Base-by-base conservation (phyloP, 345 rosid species). In the Geranium brycei region DNA sequence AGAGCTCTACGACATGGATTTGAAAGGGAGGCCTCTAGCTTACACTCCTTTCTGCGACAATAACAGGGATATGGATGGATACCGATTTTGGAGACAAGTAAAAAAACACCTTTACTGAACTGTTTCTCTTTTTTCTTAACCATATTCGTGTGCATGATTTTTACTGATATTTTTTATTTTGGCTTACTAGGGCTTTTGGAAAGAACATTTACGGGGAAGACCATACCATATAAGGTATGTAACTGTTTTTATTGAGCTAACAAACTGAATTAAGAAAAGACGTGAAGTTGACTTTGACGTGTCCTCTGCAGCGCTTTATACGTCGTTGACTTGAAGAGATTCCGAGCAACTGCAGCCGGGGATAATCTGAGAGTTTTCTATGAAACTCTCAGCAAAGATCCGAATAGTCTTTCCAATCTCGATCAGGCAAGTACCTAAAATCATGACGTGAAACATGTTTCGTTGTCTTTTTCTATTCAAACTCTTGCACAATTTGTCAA, bases 371-470 rank as follows among this genome's bases (percentile, higher is more conserved):
- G 99, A 66, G 96, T 93, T 41, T 79, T 93, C 68, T 93, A 93
- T 79, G 99, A 91, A 82, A 91, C 92, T 65, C 97, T 93, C 62
- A 93, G 99, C 86, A 91, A 91, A 77, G 99, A 95, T 80, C 99
- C 99, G 53, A 95, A 91, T 77, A 95, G 97, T 85, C 76, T 95
- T 65, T 68, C 99, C 70, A 95, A 95, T 81, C 82, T 95, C 62
- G 99, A 95, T 72, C 99, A 91, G 89, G 97, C 70, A 79, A 65
- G 78, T 73, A 19, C 17, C 7, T 32, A 56, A 18, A 16, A 17
- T 4, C 15, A 47, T 10, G 53, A 47, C 11, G 14, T 47, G 51
- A 12, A 41, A n/a, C n/a, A n/a, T 5, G 41, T 35, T 35, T 32
- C 38, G 38, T 32, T 32, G 3, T 32, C 7, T 35, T 35, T 7